Evolutionary conservation across 495 filamentous ascomycete genomes (phyloP).

Genomic region (Penicillium alfredii): DNA sequence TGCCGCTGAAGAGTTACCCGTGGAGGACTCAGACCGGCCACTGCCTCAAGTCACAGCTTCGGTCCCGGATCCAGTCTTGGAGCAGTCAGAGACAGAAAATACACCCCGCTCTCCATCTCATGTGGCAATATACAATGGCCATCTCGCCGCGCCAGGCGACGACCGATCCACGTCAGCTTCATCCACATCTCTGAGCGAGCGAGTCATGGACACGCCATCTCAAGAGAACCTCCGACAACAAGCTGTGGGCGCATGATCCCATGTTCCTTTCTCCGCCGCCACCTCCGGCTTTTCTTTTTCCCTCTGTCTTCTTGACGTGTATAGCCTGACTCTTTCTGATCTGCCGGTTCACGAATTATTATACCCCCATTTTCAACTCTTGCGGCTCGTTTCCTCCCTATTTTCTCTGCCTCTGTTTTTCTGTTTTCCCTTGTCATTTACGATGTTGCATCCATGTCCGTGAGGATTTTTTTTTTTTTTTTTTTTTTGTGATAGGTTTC

Average conservation of each 20-base stretch:
- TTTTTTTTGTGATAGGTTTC: conserved; percentile 2
- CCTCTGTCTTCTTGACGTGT: conserved; percentile 10
- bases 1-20: conserved; percentile 12
- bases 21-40: conserved; percentile 2
- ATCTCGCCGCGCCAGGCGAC: conserved; percentile 13
- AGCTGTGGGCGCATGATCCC: conserved; percentile 26
- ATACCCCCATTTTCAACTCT: conserved; percentile 20
- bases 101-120: conserved; percentile 7
- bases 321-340: conserved; percentile 19
- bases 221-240: conserved; percentile 27
- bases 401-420: too few relatives aligned
- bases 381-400: conserved; percentile 8
- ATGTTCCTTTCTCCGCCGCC: not conserved
- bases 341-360: conserved; percentile 22
- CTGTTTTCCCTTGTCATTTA: conserved; percentile 11
- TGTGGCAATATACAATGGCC: conserved; percentile 4
- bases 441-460: conserved; percentile 3
- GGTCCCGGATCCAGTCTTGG: not conserved
- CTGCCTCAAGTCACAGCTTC: not conserved
- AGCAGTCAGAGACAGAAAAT: conserved; percentile 1
- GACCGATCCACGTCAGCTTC: conserved; percentile 13
- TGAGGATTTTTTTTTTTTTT: conserved; percentile 6
- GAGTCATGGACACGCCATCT: conserved; percentile 15
- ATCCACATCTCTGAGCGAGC: conserved; percentile 16
- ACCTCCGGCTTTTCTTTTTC: conserved; percentile 4